Evolutionary conservation across 257 asterid species (phyloP), one percentile per base, ranked within the genome.

Genomic region (Rhazya stricta): DNA sequence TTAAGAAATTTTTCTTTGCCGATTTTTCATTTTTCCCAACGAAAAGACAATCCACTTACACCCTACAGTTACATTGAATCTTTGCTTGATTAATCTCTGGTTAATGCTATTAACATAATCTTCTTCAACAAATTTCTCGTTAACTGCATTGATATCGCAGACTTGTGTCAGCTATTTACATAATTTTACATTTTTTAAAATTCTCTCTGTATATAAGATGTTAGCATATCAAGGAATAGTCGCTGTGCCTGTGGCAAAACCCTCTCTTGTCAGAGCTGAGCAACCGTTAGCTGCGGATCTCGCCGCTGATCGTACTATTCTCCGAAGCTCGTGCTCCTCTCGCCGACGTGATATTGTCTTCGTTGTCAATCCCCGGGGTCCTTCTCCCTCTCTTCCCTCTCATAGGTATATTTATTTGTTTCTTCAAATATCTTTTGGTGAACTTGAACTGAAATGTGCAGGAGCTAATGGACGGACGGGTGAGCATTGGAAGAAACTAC

Each of bases 381-480:
- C 12, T 60, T 57, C 72, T 54, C 50, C n/a, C n/a, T 79, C 57
- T 77, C 54, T 11, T 25, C 7, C 10, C 46, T 58, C 27, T 41
- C 13, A 46, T 42, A 34, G n/a, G 36, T 19, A 42, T 39, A 25
- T 56, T 6, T 74, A 30, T 61, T 72, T 69, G 37, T 61, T 30
- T 69, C 27, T 19, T 65, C 13, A 43, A n/a, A 30, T 53, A n/a
- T 29, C 29, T 2, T 65, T 61, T 8, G 74, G 54, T 69, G 71
- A 70, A 77, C 4, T 61, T 68, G 71, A 67, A 72, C 75, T 81
- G 88, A 48, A 74, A 77, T 75, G 76, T 78, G 73, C 87, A 95
- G 99, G 99, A 66, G 97, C 99, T 76, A 95, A 92, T 85, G 99
- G 99, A 82, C 86, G 81, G 63, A 89, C 99, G 4, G 99, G 90